These are phyloP conservation scores for Colletotrichum lini DNA, from an alignment of 2,329 filamentous ascomycete genomes.

Conservation along the genomic window DNA sequence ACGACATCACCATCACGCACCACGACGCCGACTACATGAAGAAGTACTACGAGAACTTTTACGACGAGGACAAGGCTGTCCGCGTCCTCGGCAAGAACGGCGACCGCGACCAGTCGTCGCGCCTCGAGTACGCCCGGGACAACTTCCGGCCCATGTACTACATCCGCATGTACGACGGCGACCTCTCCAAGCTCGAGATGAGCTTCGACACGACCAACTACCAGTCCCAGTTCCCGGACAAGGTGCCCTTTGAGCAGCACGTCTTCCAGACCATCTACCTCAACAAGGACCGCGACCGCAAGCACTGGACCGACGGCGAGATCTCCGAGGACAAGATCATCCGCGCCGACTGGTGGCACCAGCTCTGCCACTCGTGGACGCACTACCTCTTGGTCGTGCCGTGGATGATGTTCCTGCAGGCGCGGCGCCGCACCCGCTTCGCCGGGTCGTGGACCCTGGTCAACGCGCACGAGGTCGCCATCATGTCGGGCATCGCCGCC, in stretches of 20 bases:
- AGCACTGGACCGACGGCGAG: conserved; percentile 68
- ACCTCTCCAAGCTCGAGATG: conserved; percentile 72
- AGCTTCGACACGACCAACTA: conserved; percentile 81
- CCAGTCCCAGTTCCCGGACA: conserved; percentile 74
- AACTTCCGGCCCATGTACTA: conserved; percentile 74
- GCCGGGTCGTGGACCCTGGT: conserved; percentile 77
- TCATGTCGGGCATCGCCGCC: conserved; percentile 77
- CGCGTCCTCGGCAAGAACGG: conserved; percentile 51
- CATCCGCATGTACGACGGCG: conserved; percentile 69
- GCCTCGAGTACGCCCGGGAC: conserved; percentile 58
- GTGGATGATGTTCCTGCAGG: conserved; percentile 77
- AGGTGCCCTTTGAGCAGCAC: conserved; percentile 54
- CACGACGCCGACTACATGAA: conserved; percentile 75
- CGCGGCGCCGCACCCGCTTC: conserved; percentile 71
- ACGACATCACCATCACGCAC: conserved; percentile 78
- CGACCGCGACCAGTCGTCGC: conserved; percentile 56
- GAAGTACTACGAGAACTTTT: conserved; percentile 75
- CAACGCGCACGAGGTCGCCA: conserved; percentile 77
- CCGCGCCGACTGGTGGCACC: conserved; percentile 73
- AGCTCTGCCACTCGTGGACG: conserved; percentile 71
- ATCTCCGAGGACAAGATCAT: conserved; percentile 70
- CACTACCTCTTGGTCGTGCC: conserved; percentile 74
- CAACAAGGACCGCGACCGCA: conserved; percentile 68
- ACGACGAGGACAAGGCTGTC: conserved; percentile 61
- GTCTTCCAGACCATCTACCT: conserved; percentile 66